phyloP scores from a whole-genome alignment of 148 eudicot species.

The Chenopodium berlandieri region DNA sequence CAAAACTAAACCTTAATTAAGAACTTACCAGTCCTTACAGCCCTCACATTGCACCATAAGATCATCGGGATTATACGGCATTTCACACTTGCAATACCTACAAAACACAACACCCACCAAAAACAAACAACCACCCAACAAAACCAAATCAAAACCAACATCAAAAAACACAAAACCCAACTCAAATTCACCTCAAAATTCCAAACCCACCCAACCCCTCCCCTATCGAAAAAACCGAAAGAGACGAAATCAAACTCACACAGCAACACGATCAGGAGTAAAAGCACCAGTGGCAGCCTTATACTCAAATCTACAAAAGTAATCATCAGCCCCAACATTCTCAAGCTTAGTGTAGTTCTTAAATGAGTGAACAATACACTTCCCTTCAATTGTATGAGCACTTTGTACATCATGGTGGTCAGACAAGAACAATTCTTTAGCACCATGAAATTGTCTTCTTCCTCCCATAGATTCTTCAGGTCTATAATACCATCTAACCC shows the following conservation, averaged over 20 bases:
- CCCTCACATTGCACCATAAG: constrained; percentile 92
- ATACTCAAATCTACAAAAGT: constrained; percentile 84
- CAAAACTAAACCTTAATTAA: background rate
- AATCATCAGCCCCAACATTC: constrained; percentile 85
- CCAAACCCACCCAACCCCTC: background rate
- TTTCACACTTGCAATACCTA: constrained; percentile 94
- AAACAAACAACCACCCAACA: constrained; percentile 6
- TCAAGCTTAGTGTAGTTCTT: constrained; percentile 84
- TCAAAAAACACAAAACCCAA: background rate
- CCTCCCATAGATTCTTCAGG: constrained; percentile 96
- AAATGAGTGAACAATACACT: constrained; percentile 80
- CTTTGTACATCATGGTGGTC: constrained; percentile 87
- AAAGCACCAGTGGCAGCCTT: constrained; percentile 80
- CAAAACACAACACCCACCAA: constrained; percentile 23
- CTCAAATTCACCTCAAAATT: constrained; percentile 5
- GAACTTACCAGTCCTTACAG: constrained; percentile 77
- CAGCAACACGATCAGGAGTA: constrained; percentile 85
- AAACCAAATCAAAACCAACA: constrained; percentile 13
- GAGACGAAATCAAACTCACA: constrained; percentile 35
- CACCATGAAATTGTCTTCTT: constrained; percentile 80
- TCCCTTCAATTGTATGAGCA: constrained; percentile 83
- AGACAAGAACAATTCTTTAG: constrained; percentile 80
- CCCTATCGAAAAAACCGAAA: background rate
- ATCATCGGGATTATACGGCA: constrained; percentile 95
- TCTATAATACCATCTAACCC: constrained; percentile 83